Evolutionary conservation across 2,329 filamentous ascomycete genomes (phyloP).

Genomic region (Nemania sp.): DNA sequence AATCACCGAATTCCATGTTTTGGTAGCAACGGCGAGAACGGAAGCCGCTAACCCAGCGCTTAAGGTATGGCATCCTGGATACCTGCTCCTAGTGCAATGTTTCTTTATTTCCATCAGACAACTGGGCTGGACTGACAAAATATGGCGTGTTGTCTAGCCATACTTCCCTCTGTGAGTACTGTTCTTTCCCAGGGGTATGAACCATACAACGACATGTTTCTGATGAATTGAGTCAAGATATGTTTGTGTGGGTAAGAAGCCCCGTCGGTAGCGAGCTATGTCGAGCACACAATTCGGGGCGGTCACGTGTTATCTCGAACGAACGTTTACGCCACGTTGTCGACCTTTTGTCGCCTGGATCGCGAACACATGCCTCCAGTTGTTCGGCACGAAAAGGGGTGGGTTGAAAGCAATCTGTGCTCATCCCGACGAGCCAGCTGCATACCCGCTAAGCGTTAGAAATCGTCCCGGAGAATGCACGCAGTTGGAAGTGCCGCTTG

Average conservation of each 20-base stretch:
- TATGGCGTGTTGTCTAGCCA: conserved; percentile 46
- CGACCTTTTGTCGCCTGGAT: conserved; percentile 8
- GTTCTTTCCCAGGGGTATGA: neutral
- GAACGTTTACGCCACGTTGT: neutral
- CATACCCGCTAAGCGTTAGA: conserved; percentile 10
- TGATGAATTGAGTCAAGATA: conserved; percentile 49
- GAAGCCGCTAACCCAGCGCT: conserved; percentile 54
- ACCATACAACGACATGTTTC: conserved; percentile 7
- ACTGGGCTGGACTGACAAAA: conserved; percentile 28
- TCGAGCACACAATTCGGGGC: neutral
- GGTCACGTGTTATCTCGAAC: neutral
- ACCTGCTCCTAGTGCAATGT: neutral
- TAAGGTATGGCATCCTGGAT: conserved; percentile 51
- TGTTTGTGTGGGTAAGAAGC: conserved; percentile 66
- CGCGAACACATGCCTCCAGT: neutral
- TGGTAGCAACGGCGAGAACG: conserved; percentile 55
- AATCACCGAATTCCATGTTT: conserved; percentile 59
- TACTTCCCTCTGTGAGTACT: conserved; percentile 64
- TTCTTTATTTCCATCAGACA: conserved; percentile 6
- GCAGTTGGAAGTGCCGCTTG: neutral
- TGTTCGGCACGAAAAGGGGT: conserved; percentile 1
- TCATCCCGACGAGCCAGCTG: neutral
- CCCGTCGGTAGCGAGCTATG: conserved; percentile 37
- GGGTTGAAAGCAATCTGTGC: conserved; percentile 9
- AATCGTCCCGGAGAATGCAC: conserved; percentile 12